These are phyloP conservation scores for Leishmania arabica DNA, from an alignment of 208 protist genomes.

Conservation along the genomic window DNA sequence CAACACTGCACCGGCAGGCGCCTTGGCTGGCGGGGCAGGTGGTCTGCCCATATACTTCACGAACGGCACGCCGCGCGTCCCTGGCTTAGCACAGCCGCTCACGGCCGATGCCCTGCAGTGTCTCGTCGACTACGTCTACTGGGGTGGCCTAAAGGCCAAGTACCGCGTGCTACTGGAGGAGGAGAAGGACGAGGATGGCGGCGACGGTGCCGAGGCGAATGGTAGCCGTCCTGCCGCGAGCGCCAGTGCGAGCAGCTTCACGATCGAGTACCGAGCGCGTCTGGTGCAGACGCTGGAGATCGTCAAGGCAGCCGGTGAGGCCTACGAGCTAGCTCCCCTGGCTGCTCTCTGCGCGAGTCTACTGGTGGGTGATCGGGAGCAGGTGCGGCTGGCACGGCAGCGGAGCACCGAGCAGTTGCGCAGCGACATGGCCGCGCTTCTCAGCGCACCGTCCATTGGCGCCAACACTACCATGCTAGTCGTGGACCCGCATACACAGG, in stretches of 20 bases:
- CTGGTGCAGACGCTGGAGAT: constrained; percentile 34
- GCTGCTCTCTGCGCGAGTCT: constrained; percentile 50
- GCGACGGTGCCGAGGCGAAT: constrained; percentile 1
- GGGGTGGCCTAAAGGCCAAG: constrained; percentile 57
- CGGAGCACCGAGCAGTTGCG: constrained; percentile 46
- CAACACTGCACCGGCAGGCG: neutral
- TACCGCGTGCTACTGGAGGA: constrained; percentile 59
- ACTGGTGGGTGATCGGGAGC: constrained; percentile 36
- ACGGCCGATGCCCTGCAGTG: constrained; percentile 55
- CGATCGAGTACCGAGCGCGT: constrained; percentile 18
- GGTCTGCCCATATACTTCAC: constrained; percentile 61
- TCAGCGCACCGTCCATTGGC: constrained; percentile 22
- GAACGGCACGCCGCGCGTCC: constrained; percentile 63
- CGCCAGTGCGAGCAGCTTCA: constrained; percentile 9
- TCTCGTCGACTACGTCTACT: constrained; percentile 73
- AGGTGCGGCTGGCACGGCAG: constrained; percentile 42
- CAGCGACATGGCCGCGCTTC: constrained; percentile 53
- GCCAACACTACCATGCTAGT: constrained; percentile 80
- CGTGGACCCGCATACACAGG: constrained; percentile 79
- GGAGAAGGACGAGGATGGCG: constrained; percentile 40
- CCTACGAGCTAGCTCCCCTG: constrained; percentile 57
- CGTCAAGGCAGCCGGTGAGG: constrained; percentile 41
- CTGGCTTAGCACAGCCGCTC: constrained; percentile 56
- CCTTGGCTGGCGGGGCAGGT: neutral
- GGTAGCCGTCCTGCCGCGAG: neutral